Evolutionary conservation across 768 basidiomycete genomes (phyloP).

Genomic region (Leccinellum albellum): DNA sequence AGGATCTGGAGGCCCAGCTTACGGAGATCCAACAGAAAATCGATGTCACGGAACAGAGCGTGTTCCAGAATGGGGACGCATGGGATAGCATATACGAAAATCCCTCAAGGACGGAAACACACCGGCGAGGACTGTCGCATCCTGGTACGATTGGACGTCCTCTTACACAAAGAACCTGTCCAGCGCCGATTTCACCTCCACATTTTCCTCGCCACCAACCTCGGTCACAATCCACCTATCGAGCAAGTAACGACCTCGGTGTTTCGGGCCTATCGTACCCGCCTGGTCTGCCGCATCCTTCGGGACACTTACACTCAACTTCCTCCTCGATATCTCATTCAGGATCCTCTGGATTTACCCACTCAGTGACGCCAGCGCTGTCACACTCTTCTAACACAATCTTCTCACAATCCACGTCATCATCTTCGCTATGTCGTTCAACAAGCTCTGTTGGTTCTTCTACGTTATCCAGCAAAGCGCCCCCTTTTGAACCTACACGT

Average conservation of each 20-base stretch:
- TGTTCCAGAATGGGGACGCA: slow-evolving; percentile 13
- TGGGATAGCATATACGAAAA: slow-evolving; percentile 16
- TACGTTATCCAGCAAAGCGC: slow-evolving; percentile 50
- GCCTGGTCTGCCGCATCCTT: slow-evolving; percentile 13
- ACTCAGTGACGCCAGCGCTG: slow-evolving; percentile 3
- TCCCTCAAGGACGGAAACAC: slow-evolving; percentile 15
- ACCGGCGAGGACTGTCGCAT: slow-evolving; percentile 25
- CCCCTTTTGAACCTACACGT: slow-evolving; percentile 51
- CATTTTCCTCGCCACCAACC: slow-evolving; percentile 27
- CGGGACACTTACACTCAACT: slow-evolving; percentile 9
- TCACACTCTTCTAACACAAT: slow-evolving; percentile 17
- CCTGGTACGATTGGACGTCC: slow-evolving; percentile 30
- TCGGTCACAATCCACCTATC: slow-evolving; percentile 23
- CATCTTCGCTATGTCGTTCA: slow-evolving; percentile 28
- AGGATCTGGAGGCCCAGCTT: slow-evolving; percentile 67
- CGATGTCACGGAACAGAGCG: slow-evolving; percentile 35
- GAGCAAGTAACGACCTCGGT: slow-evolving; percentile 14
- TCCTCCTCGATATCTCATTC: slow-evolving; percentile 17
- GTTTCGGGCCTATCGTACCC: slow-evolving; percentile 13
- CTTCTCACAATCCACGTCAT: slow-evolving; percentile 18
- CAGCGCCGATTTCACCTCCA: slow-evolving; percentile 25
- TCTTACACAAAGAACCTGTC: slow-evolving; percentile 10
- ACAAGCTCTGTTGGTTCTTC: slow-evolving; percentile 32
- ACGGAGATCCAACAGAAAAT: slow-evolving; percentile 58
- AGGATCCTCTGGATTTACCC: slow-evolving; percentile 14